These are phyloP conservation scores for Sporothrix schenckii DNA, from an alignment of 2,329 filamentous ascomycete species.

Conservation along the genomic window DNA sequence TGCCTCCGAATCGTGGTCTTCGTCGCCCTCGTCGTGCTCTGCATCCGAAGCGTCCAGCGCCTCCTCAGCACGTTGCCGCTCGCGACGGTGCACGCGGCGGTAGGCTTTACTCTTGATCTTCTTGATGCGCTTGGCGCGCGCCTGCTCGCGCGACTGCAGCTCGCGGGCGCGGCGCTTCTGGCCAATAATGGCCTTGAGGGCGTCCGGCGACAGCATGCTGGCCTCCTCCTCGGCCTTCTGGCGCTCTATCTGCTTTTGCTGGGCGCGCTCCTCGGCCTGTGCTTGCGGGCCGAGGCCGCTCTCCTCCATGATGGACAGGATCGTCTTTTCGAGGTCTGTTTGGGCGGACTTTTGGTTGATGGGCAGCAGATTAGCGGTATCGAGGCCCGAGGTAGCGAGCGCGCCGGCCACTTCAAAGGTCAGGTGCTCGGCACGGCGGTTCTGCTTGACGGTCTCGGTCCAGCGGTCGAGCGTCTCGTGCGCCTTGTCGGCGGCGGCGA, in stretches of 20 bases:
- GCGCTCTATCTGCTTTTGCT: slow-evolving; percentile 55
- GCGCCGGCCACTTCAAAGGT: slow-evolving; percentile 82
- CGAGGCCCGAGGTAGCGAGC: slow-evolving; percentile 61
- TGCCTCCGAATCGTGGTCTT: slow-evolving; percentile 68
- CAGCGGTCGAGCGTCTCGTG: slow-evolving; percentile 89
- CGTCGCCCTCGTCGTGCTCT: slow-evolving; percentile 59
- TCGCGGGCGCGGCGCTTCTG: slow-evolving; percentile 81
- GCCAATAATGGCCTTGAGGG: slow-evolving; percentile 70
- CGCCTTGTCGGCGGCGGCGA: slow-evolving; percentile 83
- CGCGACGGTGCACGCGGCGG: slow-evolving; percentile 85
- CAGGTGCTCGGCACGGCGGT: slow-evolving; percentile 87
- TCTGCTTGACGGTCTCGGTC: slow-evolving; percentile 93
- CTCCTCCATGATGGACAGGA: slow-evolving; percentile 86
- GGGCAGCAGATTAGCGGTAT: slow-evolving; percentile 58
- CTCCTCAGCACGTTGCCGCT: slow-evolving; percentile 58
- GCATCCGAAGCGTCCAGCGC: slow-evolving; percentile 56
- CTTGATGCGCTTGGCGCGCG: slow-evolving; percentile 88
- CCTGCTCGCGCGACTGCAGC: slow-evolving; percentile 83
- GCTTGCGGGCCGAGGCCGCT: slow-evolving; percentile 68
- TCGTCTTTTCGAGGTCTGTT: slow-evolving; percentile 82
- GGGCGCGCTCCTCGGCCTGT: slow-evolving; percentile 45
- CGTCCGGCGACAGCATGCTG: slow-evolving; percentile 67
- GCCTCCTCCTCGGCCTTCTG: slow-evolving; percentile 70
- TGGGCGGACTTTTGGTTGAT: slow-evolving; percentile 65
- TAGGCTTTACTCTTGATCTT: slow-evolving; percentile 99